Conservation (phyloP, 2,329 filamentous ascomycete species). For the Leptographium wingfieldii region DNA sequence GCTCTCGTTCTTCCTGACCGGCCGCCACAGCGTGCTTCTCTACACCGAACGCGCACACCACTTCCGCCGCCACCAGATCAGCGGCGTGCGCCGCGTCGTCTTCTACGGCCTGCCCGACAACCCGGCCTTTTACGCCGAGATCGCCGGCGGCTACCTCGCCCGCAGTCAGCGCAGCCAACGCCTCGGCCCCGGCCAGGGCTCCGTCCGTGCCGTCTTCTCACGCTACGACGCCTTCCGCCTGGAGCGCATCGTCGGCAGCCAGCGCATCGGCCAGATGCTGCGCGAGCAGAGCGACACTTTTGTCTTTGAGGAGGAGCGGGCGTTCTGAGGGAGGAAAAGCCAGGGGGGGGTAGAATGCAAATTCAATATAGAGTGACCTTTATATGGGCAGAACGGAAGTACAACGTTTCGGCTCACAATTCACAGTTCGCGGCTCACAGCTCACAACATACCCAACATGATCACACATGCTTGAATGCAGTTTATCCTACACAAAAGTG, state of each 20-base stretch:
- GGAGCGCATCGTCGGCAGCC: slow-evolving; percentile 74
- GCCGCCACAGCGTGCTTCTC: slow-evolving; percentile 68
- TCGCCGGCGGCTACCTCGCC: slow-evolving; percentile 55
- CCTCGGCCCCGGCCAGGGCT: slow-evolving; percentile 46
- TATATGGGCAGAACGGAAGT: too few species aligned
- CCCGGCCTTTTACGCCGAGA: slow-evolving; percentile 65
- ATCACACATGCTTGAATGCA: too few species aligned
- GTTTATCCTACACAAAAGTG: too few species aligned
- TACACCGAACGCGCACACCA: slow-evolving; percentile 97
- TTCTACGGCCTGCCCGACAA: slow-evolving; percentile 84
- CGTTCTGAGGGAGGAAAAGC: not conserved
- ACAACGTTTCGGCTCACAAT: too few species aligned
- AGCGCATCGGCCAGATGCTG: slow-evolving; percentile 73
- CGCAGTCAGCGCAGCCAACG: slow-evolving; percentile 43
- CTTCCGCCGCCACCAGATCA: slow-evolving; percentile 76
- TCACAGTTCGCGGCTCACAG: too few species aligned
- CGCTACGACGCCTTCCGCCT: slow-evolving; percentile 82
- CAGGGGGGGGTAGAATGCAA: too few species aligned
- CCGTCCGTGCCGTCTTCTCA: slow-evolving; percentile 58
- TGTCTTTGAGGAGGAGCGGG: slow-evolving; percentile 64
- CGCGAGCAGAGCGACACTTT: slow-evolving; percentile 79
- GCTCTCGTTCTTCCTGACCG: slow-evolving; percentile 74
- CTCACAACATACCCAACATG: too few species aligned
- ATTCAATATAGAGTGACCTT: too few species aligned
- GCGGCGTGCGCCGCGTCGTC: slow-evolving; percentile 71